Evolutionary conservation across 805 yeast genomes (phyloP), one percentile per base, ranked within the genome.

Genomic region (Ogataea paraovalis): DNA sequence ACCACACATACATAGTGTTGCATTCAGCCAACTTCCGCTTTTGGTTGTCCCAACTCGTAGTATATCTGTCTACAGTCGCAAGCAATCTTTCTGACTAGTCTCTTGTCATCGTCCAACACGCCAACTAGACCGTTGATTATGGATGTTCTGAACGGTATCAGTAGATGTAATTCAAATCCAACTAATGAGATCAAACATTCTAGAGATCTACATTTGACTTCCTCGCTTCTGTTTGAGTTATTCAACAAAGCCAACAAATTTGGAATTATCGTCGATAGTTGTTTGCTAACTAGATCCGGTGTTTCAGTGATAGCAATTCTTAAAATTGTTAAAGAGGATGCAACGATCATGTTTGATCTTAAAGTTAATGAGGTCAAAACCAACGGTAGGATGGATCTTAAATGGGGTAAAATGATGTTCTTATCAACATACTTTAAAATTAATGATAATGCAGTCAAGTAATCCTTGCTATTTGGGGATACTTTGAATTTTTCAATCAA

Each of bases 1-100:
- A n/a, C n/a, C n/a, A n/a, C n/a, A n/a, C n/a, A n/a, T n/a, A n/a
- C n/a, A n/a, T n/a, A n/a, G n/a, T n/a, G n/a, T n/a, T n/a, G n/a
- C n/a, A n/a, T n/a, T 23, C 20, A 22, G n/a, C 30, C 38, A 34
- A 21, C 18, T 19, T 37, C 52, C 20, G 50, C 54, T 39, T 42
- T 50, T 10, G 58, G 53, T 43, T 61, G 63, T 1, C 65, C 69
- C 46, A 75, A 54, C 54, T 86, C 95, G 62, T 70, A 87, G 58
- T 79, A 84, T 0, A 74, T 69, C 61, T 92, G 97, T 59, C 97
- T 78, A 46, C 92, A 80, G 55, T 85, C 89, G 45, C 86, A 82
- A 6, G 92, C 85, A 44, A 79, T 73, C 61, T 81, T 84, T 60
- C 99, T 78, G 1, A 92, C 87, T 2, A 66, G 68, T 64, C 99